Evolutionary conservation across 2,329 filamentous ascomycete genomes (phyloP), one percentile per base, ranked within the genome.

Genomic region (Fusarium secorum): DNA sequence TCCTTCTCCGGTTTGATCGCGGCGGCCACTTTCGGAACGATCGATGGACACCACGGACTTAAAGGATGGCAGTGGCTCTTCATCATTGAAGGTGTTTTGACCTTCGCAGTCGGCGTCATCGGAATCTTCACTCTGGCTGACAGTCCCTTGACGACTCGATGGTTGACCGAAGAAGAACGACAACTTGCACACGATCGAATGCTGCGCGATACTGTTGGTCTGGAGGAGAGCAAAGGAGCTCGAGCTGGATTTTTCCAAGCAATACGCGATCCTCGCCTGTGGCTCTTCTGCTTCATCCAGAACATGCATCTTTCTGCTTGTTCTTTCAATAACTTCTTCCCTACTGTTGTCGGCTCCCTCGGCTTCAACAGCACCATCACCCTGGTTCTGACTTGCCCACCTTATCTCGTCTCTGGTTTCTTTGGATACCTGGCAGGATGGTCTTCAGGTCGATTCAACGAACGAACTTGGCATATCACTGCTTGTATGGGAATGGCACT

Each of bases 311-410:
- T 82, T 15, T 81, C 79, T 1, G 76, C 76, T 15, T 79, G 79
- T 30, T 79, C 76, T 15, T 77, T 80, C 38, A 75, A 77, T 38
- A 74, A 76, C 57, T 76, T 68, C 66, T 78, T 75, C 62, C 71
- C 77, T 2, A 80, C 79, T 0, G 74, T 81, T 6, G 77, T 81
- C 36, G 69, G 64, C 5, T 77, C 79, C 1, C 74, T 81, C 14
- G 73, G 77, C 14, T 81, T 77, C 61, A 72, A 71, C 66, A 67
- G 74, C 67, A 85, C 81, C 4, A 76, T 82, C 59, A 84, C 78
- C 11, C 73, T 86, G 14, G 78, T 86, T 11, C 79, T 86, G 9
- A 86, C 84, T 1, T 82, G 81, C 4, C 84, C 84, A 0, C 84
- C 84, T 2, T 85, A 85, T 51, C 76, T 84, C 10, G 77, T 84